A percentile compares a stretch with the other conserved stretches of the same genome.
Conservation (phyloP, 2,329 filamentous ascomycete genomes). For the Samsoniella hepiali region DNA sequence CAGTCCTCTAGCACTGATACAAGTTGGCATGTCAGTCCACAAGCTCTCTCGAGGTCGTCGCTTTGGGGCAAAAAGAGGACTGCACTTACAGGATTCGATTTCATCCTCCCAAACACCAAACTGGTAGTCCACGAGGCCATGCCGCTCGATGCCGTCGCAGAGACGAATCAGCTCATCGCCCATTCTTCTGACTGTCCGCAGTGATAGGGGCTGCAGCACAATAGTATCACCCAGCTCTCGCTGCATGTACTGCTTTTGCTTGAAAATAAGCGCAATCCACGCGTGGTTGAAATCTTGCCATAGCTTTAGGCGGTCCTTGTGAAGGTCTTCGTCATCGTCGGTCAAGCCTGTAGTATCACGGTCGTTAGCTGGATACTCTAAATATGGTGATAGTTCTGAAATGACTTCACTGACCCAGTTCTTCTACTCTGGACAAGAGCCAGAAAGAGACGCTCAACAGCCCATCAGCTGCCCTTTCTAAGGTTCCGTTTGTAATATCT, state of each 20-base stretch:
- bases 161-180: conserved; percentile 77
- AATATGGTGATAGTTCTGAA: background rate
- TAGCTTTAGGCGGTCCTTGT: conserved; percentile 73
- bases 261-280: conserved; percentile 81
- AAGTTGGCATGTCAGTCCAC: background rate
- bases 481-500: conserved; percentile 55
- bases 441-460: conserved; percentile 53
- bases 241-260: conserved; percentile 74
- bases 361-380: background rate
- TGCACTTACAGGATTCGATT: conserved; percentile 71
- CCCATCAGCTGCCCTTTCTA: conserved; percentile 51
- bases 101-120: conserved; percentile 95
- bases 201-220: conserved; percentile 55
- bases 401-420: conserved; percentile 46
- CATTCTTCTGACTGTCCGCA: conserved; percentile 71
- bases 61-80: background rate
- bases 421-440: conserved; percentile 53
- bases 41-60: background rate
- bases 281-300: conserved; percentile 95
- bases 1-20: conserved; percentile 37
- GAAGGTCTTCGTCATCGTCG: conserved; percentile 73
- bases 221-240: conserved; percentile 54
- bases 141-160: conserved; percentile 82
- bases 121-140: conserved; percentile 95
- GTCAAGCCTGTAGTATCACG: conserved; percentile 62